Percentiles rank a stretch among this genome's conserved stretches.
Conservation (phyloP, 257 asterid species). For the Fraxinus cuspidata region DNA sequence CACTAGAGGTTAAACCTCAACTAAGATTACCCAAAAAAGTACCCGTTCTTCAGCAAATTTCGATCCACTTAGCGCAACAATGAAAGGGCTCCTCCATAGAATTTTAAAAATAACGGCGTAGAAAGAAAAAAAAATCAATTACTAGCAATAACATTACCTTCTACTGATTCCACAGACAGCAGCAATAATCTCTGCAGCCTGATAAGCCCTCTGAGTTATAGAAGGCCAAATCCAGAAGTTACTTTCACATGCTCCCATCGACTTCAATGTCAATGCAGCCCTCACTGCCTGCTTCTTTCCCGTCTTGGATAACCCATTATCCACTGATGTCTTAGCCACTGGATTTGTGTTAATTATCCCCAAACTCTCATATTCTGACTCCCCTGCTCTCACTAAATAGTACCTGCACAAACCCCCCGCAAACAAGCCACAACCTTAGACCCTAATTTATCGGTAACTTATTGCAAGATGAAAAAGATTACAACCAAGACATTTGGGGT, state of each 20-base stretch:
- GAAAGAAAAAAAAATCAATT: not conserved
- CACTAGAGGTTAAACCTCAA: not conserved
- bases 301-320: slow-evolving; percentile 71
- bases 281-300: slow-evolving; percentile 80
- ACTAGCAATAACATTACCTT: slow-evolving; percentile 46
- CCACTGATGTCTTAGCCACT: slow-evolving; percentile 87
- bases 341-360: slow-evolving; percentile 95
- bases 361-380: slow-evolving; percentile 77
- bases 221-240: slow-evolving; percentile 99
- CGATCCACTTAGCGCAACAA: not conserved
- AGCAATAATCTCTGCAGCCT: slow-evolving; percentile 94
- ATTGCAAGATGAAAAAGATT: not conserved
- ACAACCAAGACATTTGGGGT: not conserved
- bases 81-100: not conserved
- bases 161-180: slow-evolving; percentile 69
- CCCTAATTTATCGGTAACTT: not conserved
- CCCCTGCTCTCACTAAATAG: slow-evolving; percentile 94
- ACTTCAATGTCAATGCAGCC: slow-evolving; percentile 72
- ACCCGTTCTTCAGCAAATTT: not conserved
- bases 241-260: slow-evolving; percentile 76
- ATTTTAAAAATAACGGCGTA: not conserved
- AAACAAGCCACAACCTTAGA: not conserved
- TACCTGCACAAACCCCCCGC: slow-evolving; percentile 47
- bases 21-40: not conserved
- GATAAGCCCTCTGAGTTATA: slow-evolving; percentile 93